Evolutionary conservation across 2,329 filamentous ascomycete species (phyloP), one percentile per base, ranked within the genome.

Genomic region (Rugonectria rugulosa): DNA sequence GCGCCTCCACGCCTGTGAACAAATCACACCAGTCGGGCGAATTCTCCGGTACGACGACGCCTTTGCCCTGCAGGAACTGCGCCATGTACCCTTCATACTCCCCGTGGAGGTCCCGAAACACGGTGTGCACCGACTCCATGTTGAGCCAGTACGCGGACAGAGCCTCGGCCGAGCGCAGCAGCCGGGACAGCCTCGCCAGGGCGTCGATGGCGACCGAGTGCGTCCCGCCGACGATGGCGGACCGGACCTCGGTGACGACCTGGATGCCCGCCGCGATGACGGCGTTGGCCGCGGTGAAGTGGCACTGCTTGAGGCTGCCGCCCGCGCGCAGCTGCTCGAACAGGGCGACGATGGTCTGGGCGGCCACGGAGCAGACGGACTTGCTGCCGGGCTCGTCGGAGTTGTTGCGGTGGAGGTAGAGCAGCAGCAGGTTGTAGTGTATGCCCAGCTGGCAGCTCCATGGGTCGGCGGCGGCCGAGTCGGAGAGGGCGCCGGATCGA

Each of bases 241-340:
- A 20, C 0, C 64, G 62, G 4, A 66, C 62, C 6, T 66, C 63
- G 5, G 49, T 57, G 0, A 64, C 61, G 0, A 65, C 60, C 3
- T 66, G 60, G 3, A 66, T 66, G 0, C 64, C 64, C 0, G 64
- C 63, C 1, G 64, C 64, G n/a, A 62, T 63, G 0, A 65, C 51
- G 0, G 64, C 64, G 6, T 62, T 65, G 7, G 66, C 62, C 0
- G 64, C 61, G 1, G 64, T 66, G 6, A 66, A 66, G n/a, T 66
- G 64, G 10, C 64, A 66, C 45, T 66, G 62, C 0, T 62, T 51
- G 0, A 66, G 49, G n/a, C 61, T 53, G 5, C 60, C 64, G 0
- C 51, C 44, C 0, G 60, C 51, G 0, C 45, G 46, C 2, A 66
- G 40, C 6, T 65, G 61, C 29, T 66, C 60, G 1, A 66, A 56